These are phyloP conservation scores for Trifolium subterraneum DNA, from an alignment of 306 rosid genomes.

Conservation along the genomic window DNA sequence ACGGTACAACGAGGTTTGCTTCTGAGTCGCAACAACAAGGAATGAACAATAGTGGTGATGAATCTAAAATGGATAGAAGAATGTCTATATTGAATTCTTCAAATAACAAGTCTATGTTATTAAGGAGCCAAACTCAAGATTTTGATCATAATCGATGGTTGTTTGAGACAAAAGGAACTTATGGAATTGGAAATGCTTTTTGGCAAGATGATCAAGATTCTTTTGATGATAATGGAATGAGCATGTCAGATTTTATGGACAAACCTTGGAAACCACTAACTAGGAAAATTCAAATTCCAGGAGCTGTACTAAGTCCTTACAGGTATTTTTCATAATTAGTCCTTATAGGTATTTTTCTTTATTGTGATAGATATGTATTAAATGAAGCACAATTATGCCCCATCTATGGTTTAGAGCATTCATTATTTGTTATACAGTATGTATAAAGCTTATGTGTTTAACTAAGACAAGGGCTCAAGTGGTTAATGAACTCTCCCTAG, in stretches of 20 bases:
- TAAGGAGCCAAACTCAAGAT: slow-evolving; percentile 79
- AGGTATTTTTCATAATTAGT: slow-evolving; percentile 49
- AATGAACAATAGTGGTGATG: not conserved
- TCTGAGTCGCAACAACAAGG: slow-evolving; percentile 25
- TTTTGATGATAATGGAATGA: slow-evolving; percentile 55
- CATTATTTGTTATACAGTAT: not conserved
- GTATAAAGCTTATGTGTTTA: not conserved
- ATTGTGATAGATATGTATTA: not conserved
- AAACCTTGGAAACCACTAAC: slow-evolving; percentile 93
- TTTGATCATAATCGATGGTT: slow-evolving; percentile 91
- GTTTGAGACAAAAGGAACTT: slow-evolving; percentile 79
- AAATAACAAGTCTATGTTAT: slow-evolving; percentile 71
- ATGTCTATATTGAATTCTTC: slow-evolving; percentile 67
- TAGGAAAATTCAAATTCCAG: slow-evolving; percentile 61
- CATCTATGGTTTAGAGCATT: not conserved
- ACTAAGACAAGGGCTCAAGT: too few relatives aligned
- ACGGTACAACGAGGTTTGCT: slow-evolving; percentile 31
- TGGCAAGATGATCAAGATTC: slow-evolving; percentile 65
- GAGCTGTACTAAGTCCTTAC: slow-evolving; percentile 79
- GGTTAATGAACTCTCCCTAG: too few relatives aligned
- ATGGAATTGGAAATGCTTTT: slow-evolving; percentile 84
- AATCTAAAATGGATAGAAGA: slow-evolving; percentile 62
- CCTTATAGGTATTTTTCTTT: not conserved
- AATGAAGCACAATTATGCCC: not conserved
- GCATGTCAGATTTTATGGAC: slow-evolving; percentile 78